Evolutionary conservation across 495 filamentous ascomycete genomes (phyloP), one percentile per base, ranked within the genome.

Genomic region (Physcia stellaris): DNA sequence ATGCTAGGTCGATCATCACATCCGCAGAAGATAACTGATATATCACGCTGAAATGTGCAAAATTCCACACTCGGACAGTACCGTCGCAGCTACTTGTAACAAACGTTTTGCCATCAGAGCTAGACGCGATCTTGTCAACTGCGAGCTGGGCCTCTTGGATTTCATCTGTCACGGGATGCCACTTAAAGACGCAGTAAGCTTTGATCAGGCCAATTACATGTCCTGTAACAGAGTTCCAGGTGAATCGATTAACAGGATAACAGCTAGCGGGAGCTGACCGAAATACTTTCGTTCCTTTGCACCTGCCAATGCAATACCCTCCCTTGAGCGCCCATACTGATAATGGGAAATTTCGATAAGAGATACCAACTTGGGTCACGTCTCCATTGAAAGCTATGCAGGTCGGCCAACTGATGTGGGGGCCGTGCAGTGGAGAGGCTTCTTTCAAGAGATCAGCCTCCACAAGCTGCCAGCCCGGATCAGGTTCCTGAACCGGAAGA

Each of bases 161-260:
- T 27, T 36, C 32, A 15, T 44, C 37, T 11, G 22, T 17, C 4
- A 37, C 13, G 3, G 48, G 48, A 33, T 43, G 32, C 55, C 55
- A 58, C 30, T 57, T 57, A 42, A 58, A 57, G 9, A 57, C 32
- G 22, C 16, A 24, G 10, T 40, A 41, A 18, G 45, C 54, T 33
- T 20, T 40, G 27, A 54, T 55, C 3, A 57, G 23, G 13, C 54
- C 54, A 6, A 58, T 15, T 4, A 58, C 13, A 9, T 51, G 32
- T 15, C 39, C 43, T 18, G 13, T 37, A 4, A 42, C 17, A 2
- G 54, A 54, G 39, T 51, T 44, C 55, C 55, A 58, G 2, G 27
- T 35, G 4, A 55, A 15, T 9, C 40, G 36, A 27, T 40, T 20
- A n/a, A n/a, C n/a, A n/a, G n/a, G n/a, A n/a, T n/a, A n/a, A n/a